A percentile compares a stretch with the other conserved stretches of the same genome.
These are phyloP conservation scores for Bacidia gigantensis DNA, from an alignment of 495 filamentous ascomycete species.

Conservation along the genomic window DNA sequence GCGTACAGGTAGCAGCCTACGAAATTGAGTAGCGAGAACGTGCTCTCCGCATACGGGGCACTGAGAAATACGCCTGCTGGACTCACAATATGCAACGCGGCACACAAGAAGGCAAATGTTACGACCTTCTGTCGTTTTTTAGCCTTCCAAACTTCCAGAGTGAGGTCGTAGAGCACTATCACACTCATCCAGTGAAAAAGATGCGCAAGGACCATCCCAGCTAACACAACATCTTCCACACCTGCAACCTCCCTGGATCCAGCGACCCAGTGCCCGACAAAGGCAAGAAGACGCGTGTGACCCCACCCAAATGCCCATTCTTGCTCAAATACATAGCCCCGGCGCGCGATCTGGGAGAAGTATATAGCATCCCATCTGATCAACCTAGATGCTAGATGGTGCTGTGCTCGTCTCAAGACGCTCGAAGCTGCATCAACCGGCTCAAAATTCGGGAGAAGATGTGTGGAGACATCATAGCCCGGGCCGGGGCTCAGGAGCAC, in stretches of 20 bases:
- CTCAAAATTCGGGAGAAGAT: conserved; percentile 34
- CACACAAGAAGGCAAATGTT: conserved; percentile 46
- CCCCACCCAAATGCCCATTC: conserved; percentile 88
- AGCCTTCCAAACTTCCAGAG: conserved; percentile 18
- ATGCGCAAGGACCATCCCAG: conserved; percentile 53
- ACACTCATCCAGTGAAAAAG: conserved; percentile 62
- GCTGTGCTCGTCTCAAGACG: conserved; percentile 3
- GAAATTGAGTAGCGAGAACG: conserved; percentile 69
- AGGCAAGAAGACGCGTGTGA: conserved; percentile 30
- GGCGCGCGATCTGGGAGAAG: conserved; percentile 51
- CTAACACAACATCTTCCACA: conserved; percentile 22
- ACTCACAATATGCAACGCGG: conserved; percentile 63
- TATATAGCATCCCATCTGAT: conserved; percentile 91
- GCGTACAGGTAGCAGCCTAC: conserved; percentile 57
- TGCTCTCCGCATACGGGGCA: conserved; percentile 70
- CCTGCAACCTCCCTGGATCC: neutral
- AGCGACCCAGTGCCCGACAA: neutral
- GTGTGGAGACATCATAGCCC: conserved; percentile 82
- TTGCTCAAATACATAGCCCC: conserved; percentile 79
- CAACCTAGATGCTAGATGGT: conserved; percentile 34
- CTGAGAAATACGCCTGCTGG: conserved; percentile 85
- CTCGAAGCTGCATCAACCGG: neutral
- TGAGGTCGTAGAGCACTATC: conserved; percentile 50
- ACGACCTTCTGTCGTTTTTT: neutral
- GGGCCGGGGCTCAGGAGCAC: conserved; percentile 50